A percentile compares a stretch with the other conserved stretches of the same genome.
Evolutionary conservation across 805 yeast genomes (phyloP).

Genomic region (Brettanomyces sp.): DNA sequence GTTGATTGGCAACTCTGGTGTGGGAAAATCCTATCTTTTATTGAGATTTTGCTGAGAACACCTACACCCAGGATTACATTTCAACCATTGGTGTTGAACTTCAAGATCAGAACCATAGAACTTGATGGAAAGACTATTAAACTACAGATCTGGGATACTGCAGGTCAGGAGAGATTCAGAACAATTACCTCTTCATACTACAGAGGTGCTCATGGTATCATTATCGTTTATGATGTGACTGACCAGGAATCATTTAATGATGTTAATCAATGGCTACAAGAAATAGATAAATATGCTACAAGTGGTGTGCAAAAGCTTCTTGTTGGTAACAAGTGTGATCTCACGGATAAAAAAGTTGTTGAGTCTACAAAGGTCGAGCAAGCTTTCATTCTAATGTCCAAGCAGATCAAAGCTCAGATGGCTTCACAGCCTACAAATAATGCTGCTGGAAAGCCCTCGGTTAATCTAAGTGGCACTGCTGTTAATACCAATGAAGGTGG

Average conservation of each 20-base stretch:
- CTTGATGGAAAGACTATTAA: constrained; percentile 95
- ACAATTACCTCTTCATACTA: constrained; percentile 95
- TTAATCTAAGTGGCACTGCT: constrained; percentile 65
- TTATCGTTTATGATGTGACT: constrained; percentile 95
- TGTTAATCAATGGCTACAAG: constrained; percentile 98
- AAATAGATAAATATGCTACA: constrained; percentile 95
- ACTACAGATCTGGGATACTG: constrained; percentile 98
- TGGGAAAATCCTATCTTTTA: constrained; percentile 92
- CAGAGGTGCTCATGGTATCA: constrained; percentile 98
- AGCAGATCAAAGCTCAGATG: constrained; percentile 95
- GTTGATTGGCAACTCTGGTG: constrained; percentile 97
- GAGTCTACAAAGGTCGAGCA: constrained; percentile 97
- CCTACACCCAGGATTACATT: constrained; percentile 93
- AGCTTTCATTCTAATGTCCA: constrained; percentile 97
- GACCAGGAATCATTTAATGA: constrained; percentile 94
- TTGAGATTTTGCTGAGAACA: constrained; percentile 95
- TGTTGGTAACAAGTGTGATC: constrained; percentile 95
- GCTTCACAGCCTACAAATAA: constrained; percentile 40
- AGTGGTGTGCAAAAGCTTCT: constrained; percentile 93
- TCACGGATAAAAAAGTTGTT: constrained; percentile 88
- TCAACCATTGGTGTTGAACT: constrained; percentile 98
- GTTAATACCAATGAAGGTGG: constrained; percentile 34
- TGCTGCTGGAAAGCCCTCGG: constrained; percentile 45
- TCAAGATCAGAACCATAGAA: constrained; percentile 81
- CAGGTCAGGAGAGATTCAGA: constrained; percentile 97